phyloP scores from a whole-genome alignment of 2,329 filamentous ascomycete species.

The Thermothelomyces thermophilus region DNA sequence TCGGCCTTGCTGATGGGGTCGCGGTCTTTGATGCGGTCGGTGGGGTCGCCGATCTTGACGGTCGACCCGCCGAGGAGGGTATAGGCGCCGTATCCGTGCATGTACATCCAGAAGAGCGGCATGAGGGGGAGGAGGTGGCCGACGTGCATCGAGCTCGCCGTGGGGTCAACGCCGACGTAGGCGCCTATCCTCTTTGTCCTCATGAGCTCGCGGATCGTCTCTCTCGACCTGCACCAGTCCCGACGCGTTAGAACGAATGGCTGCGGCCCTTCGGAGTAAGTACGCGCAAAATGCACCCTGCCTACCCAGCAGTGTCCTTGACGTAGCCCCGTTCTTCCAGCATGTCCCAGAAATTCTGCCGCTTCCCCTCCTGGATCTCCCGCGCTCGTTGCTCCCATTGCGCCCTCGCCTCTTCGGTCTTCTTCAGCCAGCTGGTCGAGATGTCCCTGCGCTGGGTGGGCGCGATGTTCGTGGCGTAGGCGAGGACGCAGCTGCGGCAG shows the following conservation, averaged over 20 bases:
- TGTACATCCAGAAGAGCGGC: slow-evolving; percentile 78
- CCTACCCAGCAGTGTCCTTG: slow-evolving; percentile 68
- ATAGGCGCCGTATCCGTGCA: slow-evolving; percentile 63
- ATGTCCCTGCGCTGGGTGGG: slow-evolving; percentile 11
- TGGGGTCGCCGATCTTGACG: slow-evolving; percentile 72
- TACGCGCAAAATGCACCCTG: slow-evolving; percentile 2
- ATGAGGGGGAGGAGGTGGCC: slow-evolving; percentile 77
- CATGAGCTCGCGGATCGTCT: slow-evolving; percentile 55
- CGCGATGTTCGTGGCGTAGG: neutral
- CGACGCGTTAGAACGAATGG: neutral
- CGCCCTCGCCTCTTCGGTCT: slow-evolving; percentile 35
- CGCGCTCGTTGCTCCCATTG: slow-evolving; percentile 44
- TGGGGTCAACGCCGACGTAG: slow-evolving; percentile 79
- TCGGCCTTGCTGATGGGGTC: slow-evolving; percentile 45
- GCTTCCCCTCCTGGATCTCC: slow-evolving; percentile 44
- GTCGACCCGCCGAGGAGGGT: slow-evolving; percentile 69
- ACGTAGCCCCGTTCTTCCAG: slow-evolving; percentile 67
- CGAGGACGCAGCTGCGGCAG: slow-evolving; percentile 16
- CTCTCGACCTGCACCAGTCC: slow-evolving; percentile 34
- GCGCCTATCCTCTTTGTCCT: slow-evolving; percentile 59
- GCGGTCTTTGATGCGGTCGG: slow-evolving; percentile 58
- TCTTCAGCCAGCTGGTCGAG: slow-evolving; percentile 35
- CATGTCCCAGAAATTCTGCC: slow-evolving; percentile 52
- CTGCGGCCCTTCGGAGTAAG: neutral
- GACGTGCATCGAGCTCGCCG: slow-evolving; percentile 70